Evolutionary conservation across 805 yeast species (phyloP).

Genomic region (Ogataea trehalophila): DNA sequence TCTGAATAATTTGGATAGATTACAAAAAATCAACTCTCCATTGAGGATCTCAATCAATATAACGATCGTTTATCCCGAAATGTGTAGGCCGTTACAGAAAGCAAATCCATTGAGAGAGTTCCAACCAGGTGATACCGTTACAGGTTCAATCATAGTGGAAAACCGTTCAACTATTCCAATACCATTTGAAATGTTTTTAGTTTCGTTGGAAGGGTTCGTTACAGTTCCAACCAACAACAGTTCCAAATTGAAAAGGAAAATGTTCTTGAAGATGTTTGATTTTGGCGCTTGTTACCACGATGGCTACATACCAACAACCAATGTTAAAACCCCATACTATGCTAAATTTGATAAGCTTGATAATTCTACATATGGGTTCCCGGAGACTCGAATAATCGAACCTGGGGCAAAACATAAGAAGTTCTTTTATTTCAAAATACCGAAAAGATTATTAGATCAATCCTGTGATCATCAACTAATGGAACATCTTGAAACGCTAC

Average conservation of each 20-base stretch:
- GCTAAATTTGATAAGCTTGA: constrained; percentile 20
- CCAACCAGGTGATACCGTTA: constrained; percentile 57
- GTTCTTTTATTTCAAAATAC: constrained; percentile 52
- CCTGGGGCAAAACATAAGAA: constrained; percentile 50
- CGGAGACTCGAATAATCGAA: constrained; percentile 35
- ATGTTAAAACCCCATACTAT: constrained; percentile 15
- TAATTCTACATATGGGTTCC: constrained; percentile 34
- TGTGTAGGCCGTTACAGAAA: constrained; percentile 17
- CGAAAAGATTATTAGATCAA: constrained; percentile 44
- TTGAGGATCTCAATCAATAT: constrained; percentile 25
- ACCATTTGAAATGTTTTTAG: constrained; percentile 55
- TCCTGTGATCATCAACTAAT: constrained; percentile 38
- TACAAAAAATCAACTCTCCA: constrained; percentile 18
- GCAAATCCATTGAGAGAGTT: constrained; percentile 43
- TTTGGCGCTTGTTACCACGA: constrained; percentile 43
- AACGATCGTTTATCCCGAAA: constrained; percentile 38
- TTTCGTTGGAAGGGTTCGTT: constrained; percentile 46
- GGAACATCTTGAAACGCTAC: constrained; percentile 31
- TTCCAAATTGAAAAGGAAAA: constrained; percentile 16
- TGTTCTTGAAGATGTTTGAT: constrained; percentile 46
- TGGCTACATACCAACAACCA: constrained; percentile 26
- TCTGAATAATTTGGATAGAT: constrained; percentile 19
- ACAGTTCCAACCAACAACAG: constrained; percentile 16
- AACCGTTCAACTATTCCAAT: constrained; percentile 36
- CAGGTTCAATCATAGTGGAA: constrained; percentile 45